These are phyloP conservation scores for Sclerotinia sclerotiorum DNA, from an alignment of 2,329 filamentous ascomycete genomes.

Conservation along the genomic window DNA sequence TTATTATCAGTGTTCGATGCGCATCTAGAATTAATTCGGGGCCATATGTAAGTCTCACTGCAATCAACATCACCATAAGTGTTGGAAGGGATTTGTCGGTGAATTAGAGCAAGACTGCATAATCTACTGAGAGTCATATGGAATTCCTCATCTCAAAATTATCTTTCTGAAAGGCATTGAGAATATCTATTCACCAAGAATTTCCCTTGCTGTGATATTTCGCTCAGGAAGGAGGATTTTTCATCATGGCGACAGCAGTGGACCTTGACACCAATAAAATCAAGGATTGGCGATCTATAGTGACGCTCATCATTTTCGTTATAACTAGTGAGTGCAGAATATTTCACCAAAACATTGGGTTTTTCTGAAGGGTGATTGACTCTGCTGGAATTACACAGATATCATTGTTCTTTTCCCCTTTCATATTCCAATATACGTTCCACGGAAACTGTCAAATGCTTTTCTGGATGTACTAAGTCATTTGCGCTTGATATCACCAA, in stretches of 20 bases:
- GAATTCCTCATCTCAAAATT: background rate
- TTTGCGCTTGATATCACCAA: conserved; percentile 54
- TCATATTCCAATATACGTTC: conserved; percentile 61
- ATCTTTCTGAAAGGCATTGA: background rate
- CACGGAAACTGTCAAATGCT: conserved; percentile 49
- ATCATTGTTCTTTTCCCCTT: conserved; percentile 69
- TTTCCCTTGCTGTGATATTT: background rate
- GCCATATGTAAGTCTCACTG: background rate
- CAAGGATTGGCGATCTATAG: conserved; percentile 65
- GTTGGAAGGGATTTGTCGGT: background rate
- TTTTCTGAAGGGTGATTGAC: conserved; percentile 13
- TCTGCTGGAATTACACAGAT: conserved; percentile 48
- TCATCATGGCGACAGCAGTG: conserved; percentile 9
- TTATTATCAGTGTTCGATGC: background rate
- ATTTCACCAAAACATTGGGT: background rate
- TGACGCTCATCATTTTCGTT: conserved; percentile 68
- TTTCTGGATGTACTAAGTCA: conserved; percentile 47
- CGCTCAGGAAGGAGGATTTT: background rate
- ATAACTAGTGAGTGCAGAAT: conserved; percentile 60
- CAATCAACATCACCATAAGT: conserved; percentile 5
- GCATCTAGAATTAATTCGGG: background rate
- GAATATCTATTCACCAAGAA: background rate
- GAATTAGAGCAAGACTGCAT: background rate
- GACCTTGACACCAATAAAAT: conserved; percentile 56
- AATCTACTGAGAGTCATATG: background rate